phyloP scores from a whole-genome alignment of 768 basidiomycete species.

The Podaxis sp. region DNA sequence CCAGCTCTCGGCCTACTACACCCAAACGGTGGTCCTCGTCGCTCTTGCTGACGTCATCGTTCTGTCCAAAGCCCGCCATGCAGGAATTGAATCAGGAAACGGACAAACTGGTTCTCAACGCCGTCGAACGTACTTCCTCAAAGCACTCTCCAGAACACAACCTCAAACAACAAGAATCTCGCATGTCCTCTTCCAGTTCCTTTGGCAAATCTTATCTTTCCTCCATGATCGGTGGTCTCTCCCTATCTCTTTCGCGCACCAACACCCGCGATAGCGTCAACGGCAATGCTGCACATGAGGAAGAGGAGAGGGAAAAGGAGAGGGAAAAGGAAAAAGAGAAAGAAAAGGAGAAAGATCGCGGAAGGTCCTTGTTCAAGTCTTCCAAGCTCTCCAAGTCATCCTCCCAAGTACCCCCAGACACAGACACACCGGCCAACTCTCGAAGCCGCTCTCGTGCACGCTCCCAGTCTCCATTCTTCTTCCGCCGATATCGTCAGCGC shows the following conservation, averaged over 20 bases:
- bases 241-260: conserved; percentile 59
- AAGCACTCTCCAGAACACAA: conserved; percentile 22
- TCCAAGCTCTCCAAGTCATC: conserved; percentile 32
- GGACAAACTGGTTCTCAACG: conserved; percentile 43
- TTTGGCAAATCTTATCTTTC: conserved; percentile 47
- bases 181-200: conserved; percentile 37
- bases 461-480: conserved; percentile 79
- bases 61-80: conserved; percentile 24
- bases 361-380: conserved; percentile 44
- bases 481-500: conserved; percentile 61
- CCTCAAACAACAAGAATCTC: conserved; percentile 26
- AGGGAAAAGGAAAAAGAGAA: not conserved
- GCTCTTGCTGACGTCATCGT: conserved; percentile 27
- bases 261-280: conserved; percentile 39
- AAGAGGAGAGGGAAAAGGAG: not conserved
- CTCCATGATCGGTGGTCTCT: conserved; percentile 71
- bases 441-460: conserved; percentile 53
- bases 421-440: conserved; percentile 31
- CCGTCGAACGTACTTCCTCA: conserved; percentile 46
- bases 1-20: conserved; percentile 27
- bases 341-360: conserved; percentile 41
- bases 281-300: conserved; percentile 25
- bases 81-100: conserved; percentile 49
- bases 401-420: conserved; percentile 40
- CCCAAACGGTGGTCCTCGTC: conserved; percentile 33